A percentile compares a stretch with the other conserved stretches of the same genome.
phyloP scores from a whole-genome alignment of 345 rosid species.

The Salix brachista region DNA sequence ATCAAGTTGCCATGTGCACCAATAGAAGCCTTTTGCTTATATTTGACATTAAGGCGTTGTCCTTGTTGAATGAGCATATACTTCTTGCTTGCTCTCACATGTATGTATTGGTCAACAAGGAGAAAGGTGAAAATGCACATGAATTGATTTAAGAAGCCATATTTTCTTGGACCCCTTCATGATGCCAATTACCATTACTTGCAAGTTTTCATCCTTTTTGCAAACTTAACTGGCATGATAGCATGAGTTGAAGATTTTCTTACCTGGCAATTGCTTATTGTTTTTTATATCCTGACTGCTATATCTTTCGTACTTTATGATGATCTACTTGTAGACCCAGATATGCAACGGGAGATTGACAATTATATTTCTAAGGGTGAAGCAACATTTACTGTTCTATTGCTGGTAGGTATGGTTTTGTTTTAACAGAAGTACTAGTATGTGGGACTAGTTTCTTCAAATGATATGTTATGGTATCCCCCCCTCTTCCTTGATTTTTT shows the following conservation, averaged over 20 bases:
- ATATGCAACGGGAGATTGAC: conserved; percentile 77
- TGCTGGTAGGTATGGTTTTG: conserved; percentile 51
- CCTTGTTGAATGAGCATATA: not conserved
- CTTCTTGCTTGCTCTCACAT: not conserved
- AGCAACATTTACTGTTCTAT: conserved; percentile 57
- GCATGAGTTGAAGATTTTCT: not conserved
- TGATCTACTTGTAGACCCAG: conserved; percentile 48
- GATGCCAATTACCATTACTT: not conserved
- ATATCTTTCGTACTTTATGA: conserved; percentile 12
- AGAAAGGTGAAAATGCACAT: not conserved
- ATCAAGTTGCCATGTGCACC: not conserved
- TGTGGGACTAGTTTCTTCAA: not conserved
- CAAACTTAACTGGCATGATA: not conserved
- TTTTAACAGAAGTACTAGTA: not conserved
- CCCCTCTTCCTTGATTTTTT: too few species aligned
- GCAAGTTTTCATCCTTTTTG: not conserved
- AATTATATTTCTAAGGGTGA: conserved; percentile 53
- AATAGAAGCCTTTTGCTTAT: not conserved
- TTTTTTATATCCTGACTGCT: not conserved
- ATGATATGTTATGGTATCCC: not conserved
- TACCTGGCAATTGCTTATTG: not conserved
- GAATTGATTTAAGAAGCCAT: not conserved
- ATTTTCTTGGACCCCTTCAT: not conserved
- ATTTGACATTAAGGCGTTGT: not conserved
- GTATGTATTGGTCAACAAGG: not conserved